Conservation (phyloP, 768 basidiomycete genomes). For the Coprinopsis cinerea region DNA sequence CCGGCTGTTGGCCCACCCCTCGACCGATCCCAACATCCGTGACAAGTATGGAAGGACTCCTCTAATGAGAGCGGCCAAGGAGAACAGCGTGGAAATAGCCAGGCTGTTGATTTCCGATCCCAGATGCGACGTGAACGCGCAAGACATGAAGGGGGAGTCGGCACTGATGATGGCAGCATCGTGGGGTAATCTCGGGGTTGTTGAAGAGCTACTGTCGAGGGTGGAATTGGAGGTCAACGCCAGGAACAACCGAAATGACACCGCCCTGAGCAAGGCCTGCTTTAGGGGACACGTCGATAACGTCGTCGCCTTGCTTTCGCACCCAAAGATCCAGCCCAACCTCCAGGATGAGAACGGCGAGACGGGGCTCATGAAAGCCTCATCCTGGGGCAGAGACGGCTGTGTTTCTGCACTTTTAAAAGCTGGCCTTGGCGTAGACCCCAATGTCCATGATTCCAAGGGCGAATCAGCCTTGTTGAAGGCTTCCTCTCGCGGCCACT, state of each 20-base stretch:
- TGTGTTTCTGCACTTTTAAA: not conserved
- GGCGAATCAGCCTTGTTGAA: not conserved
- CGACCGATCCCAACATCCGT: too few relatives aligned
- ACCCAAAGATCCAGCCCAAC: not conserved
- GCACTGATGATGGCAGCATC: not conserved
- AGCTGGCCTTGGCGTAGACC: not conserved
- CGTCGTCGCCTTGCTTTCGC: not conserved
- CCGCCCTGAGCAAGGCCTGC: not conserved
- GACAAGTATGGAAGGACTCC: not conserved
- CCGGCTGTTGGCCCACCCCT: too few relatives aligned
- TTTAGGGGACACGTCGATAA: not conserved
- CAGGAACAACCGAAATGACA: not conserved
- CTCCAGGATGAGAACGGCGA: not conserved
- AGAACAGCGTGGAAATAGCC: not conserved
- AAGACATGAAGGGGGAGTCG: not conserved
- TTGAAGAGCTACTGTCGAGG: not conserved
- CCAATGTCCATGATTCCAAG: not conserved
- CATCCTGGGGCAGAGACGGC: not conserved
- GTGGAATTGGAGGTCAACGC: not conserved
- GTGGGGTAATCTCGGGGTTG: not conserved
- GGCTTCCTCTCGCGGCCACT: not conserved
- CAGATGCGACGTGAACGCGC: not conserved
- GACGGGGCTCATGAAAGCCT: not conserved
- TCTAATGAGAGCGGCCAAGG: not conserved
- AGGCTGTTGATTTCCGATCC: not conserved